Evolutionary conservation across 257 asterid genomes (phyloP), one percentile per base, ranked within the genome.

Genomic region (Fraxinus pennsylvanica): DNA sequence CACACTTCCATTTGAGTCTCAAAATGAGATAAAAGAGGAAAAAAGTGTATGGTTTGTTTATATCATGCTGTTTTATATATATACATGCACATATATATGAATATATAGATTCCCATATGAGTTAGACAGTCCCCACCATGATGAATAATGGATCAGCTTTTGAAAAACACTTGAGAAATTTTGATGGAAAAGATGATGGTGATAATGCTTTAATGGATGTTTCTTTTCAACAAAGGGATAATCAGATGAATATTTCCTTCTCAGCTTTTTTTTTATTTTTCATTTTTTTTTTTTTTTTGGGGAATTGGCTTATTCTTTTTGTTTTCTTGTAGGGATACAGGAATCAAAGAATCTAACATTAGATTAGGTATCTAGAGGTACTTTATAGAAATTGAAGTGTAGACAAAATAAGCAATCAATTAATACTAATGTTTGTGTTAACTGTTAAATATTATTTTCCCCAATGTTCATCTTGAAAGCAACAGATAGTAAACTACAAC

Each of bases 281-380:
- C 3, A 32, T 32, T 17, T 22, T 57, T 74, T 76, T 66, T 72
- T 77, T 81, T 33, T 33, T 33, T 33, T 33, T 33, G 5, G 36
- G 3, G 47, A 43, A 73, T 90, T 91, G 93, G 92, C 92, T 88
- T 86, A 84, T 91, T 91, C 96, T 89, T 88, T 88, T 92, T 87
- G 97, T 89, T 86, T 81, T 81, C 76, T 85, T 87, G 87, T 86
- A 82, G 93, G 91, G 89, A 73, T 81, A 79, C 81, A 83, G 92
- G 97, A 91, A 94, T 91, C 94, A 91, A 91, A 82, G 98, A 92
- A 92, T 92, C 97, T 90, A 88, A 85, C 88, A 80, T 84, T 89
- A 89, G 91, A 88, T 90, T 88, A 81, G 90, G 96, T 89, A 76
- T 82, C 82, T 78, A 83, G 79, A 81, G 83, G 79, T 81, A 78